phyloP scores from a whole-genome alignment of 176 grass and related monocot species.

The Tuctoria greenei region DNA sequence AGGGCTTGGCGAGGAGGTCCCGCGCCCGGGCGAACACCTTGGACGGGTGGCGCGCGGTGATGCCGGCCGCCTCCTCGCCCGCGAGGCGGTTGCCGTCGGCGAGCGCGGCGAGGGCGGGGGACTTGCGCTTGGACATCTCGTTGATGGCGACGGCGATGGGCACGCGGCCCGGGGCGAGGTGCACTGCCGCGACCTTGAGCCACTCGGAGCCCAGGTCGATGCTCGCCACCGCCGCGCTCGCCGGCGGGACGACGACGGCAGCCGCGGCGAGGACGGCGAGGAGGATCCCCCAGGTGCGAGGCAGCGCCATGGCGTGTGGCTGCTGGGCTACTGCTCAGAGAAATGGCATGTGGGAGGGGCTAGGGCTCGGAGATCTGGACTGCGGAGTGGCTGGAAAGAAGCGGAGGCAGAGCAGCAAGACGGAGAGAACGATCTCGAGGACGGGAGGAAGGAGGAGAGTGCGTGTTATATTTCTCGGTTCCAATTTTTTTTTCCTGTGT shows the following conservation, averaged over 20 bases:
- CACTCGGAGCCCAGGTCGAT: constrained; percentile 96
- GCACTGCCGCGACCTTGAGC: constrained; percentile 91
- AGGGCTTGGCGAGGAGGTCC: constrained; percentile 82
- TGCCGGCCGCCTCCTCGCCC: constrained; percentile 90
- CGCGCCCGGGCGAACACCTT: constrained; percentile 84
- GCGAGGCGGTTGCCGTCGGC: constrained; percentile 72
- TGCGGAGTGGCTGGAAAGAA: constrained; percentile 34
- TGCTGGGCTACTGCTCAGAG: constrained; percentile 18
- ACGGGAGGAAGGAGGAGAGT: constrained; percentile 25
- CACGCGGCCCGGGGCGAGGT: constrained; percentile 70
- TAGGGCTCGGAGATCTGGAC: constrained; percentile 53
- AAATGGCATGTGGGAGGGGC: constrained; percentile 33
- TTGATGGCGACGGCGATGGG: constrained; percentile 92
- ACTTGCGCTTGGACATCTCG: constrained; percentile 99
- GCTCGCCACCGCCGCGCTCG: constrained; percentile 80
- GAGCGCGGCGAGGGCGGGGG: constrained; percentile 75
- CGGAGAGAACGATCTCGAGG: constrained; percentile 43
- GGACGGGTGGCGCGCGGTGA: constrained; percentile 75
- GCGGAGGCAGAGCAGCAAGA: neutral
- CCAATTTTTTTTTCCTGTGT: neutral
- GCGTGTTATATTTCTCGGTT: constrained; percentile 40
- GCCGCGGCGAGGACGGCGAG: constrained; percentile 27
- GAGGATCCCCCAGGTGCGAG: constrained; percentile 16
- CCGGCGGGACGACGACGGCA: constrained; percentile 33
- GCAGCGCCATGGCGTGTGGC: constrained; percentile 22